Evolutionary conservation across 129 eudicot genomes (phyloP), one percentile per base, ranked within the genome.

Genomic region (Centella asiatica): DNA sequence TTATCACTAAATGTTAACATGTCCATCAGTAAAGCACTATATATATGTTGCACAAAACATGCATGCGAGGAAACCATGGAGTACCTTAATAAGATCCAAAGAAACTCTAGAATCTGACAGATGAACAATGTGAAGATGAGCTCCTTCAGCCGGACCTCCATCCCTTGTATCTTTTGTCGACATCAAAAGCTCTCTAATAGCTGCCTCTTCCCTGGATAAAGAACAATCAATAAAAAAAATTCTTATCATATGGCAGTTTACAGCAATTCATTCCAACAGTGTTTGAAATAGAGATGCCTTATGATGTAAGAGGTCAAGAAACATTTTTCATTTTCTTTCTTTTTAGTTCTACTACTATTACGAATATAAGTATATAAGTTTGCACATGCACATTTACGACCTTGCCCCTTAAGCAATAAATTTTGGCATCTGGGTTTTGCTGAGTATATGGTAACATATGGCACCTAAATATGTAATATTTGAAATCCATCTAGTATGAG

Each of bases 41-140:
- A 62, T 45, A 26, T 34, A 19, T 64, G 44, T 24, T 28, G 55
- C 28, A 17, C 22, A 44, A 29, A 26, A n/a, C 20, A 24, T 0
- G 7, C 9, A 36, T 2, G 8, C 52, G 3, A 51, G 29, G 26
- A 7, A 28, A 29, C 36, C 29, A 13, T 2, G 12, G 25, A 54
- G 12, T 64, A 93, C 99, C 89, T 87, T 87, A 23, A 93, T 81
- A 66, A 93, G 76, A 62, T 93, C 71, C 56, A 87, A 75, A 36
- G 96, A 93, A 36, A 90, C 67, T 50, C 80, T 65, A 28, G 96
- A 77, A 82, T 93, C 99, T 6, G 95, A 76, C 15, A 93, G 82
- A 78, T 93, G 99, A 72, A 93, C 96, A 74, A 93, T 73, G 78
- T 93, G 99, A 69, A 93, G 81, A 79, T 93, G 99, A 65, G 96